These are phyloP conservation scores for Westerdykella aurantiaca DNA, from an alignment of 2,329 filamentous ascomycete species.

Conservation along the genomic window DNA sequence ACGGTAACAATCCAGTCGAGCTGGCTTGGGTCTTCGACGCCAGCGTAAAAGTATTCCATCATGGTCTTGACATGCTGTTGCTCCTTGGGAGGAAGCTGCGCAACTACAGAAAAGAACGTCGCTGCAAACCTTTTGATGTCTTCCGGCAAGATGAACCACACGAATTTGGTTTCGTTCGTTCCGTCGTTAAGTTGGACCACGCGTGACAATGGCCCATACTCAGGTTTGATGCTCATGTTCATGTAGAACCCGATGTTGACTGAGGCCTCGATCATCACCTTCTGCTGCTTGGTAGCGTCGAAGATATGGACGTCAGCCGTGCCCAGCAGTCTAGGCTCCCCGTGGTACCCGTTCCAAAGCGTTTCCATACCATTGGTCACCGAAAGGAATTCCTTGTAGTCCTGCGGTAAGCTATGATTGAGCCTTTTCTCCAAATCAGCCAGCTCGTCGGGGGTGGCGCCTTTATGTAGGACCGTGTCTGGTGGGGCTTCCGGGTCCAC, in stretches of 20 bases:
- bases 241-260: constrained; percentile 10
- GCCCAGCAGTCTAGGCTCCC: constrained; percentile 9
- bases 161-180: constrained; percentile 5
- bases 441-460: constrained; percentile 10
- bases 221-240: constrained; percentile 6
- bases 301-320: constrained; percentile 11
- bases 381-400: constrained; percentile 13
- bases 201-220: constrained; percentile 6
- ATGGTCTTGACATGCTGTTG: constrained; percentile 5
- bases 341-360: constrained; percentile 14
- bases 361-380: constrained; percentile 11
- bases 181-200: constrained; percentile 13
- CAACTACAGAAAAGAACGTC: constrained; percentile 6
- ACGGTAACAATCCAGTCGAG: constrained; percentile 8
- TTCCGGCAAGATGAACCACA: constrained; percentile 14
- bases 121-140: not conserved
- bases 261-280: constrained; percentile 8
- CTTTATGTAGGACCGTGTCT: constrained; percentile 9
- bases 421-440: constrained; percentile 7
- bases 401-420: constrained; percentile 7
- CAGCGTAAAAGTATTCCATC: constrained; percentile 9
- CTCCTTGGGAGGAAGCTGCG: constrained; percentile 4
- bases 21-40: not conserved
- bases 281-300: constrained; percentile 11
- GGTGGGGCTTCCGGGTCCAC: constrained; percentile 12